Percentiles rank a stretch among this genome's conserved stretches.
phyloP scores from a whole-genome alignment of 169 alveolate species.

The Plasmodium knowlesi region DNA sequence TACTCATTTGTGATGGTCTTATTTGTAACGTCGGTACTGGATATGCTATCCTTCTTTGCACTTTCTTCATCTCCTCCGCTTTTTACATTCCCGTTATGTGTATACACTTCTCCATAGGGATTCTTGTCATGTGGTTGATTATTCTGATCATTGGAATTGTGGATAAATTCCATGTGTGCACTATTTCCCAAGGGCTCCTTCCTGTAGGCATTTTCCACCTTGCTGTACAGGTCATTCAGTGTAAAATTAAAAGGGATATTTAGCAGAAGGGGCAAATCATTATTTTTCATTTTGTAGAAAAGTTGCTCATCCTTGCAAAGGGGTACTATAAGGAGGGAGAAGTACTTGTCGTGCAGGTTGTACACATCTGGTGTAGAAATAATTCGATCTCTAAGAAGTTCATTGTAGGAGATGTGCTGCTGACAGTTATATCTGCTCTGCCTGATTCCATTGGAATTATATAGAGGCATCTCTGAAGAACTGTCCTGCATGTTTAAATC shows the following conservation, averaged over 20 bases:
- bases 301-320: conserved; percentile 47
- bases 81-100: background rate
- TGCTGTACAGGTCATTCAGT: background rate
- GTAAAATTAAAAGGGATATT: conserved; percentile 47
- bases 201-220: conserved; percentile 16
- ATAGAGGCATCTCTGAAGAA: background rate
- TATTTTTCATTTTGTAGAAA: conserved; percentile 52
- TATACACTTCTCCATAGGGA: background rate
- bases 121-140: background rate
- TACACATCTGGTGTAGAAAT: background rate
- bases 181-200: background rate
- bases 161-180: background rate
- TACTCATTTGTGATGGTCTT: background rate
- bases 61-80: background rate
- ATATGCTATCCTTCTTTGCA: background rate
- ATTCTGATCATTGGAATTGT: background rate
- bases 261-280: conserved; percentile 31
- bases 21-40: background rate
- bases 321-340: conserved; percentile 38
- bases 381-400: background rate
- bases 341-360: conserved; percentile 14
- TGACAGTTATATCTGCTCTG: background rate
- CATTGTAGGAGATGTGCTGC: conserved; percentile 11
- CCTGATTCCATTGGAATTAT: background rate
- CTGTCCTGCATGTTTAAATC: background rate